Conservation (phyloP, 257 asterid species). For the Thymus mandschuricus region DNA sequence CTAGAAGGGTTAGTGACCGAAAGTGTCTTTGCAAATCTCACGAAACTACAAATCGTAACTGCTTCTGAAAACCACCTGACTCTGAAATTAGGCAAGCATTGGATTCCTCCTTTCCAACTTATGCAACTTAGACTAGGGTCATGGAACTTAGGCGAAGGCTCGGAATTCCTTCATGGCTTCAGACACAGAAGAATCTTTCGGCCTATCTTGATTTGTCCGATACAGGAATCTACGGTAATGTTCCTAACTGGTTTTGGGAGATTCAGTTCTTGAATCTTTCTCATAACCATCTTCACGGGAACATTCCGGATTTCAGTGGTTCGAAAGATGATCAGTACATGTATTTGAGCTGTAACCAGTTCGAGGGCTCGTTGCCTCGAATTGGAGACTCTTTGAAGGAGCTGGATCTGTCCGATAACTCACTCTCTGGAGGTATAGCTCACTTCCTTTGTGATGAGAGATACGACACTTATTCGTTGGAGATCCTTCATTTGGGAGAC, state of each 20-base stretch:
- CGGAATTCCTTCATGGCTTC: conserved; percentile 41
- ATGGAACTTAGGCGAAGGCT: conserved; percentile 33
- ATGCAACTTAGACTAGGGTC: not conserved
- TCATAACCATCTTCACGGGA: conserved; percentile 38
- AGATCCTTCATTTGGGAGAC: conserved; percentile 32
- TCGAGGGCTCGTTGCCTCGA: conserved; percentile 41
- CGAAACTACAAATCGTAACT: not conserved
- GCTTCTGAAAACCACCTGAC: conserved; percentile 10
- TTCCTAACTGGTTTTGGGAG: conserved; percentile 46
- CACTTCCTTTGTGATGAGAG: conserved; percentile 32
- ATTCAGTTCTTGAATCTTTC: conserved; percentile 19
- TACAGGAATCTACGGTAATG: conserved; percentile 27
- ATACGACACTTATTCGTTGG: not conserved
- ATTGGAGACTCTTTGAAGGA: not conserved
- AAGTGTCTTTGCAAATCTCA: not conserved
- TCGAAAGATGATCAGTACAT: not conserved
- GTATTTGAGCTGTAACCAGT: conserved; percentile 37
- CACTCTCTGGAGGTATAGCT: conserved; percentile 31
- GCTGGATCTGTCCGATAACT: conserved; percentile 45
- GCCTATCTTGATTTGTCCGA: conserved; percentile 18
- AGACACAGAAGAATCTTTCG: conserved; percentile 1
- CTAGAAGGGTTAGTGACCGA: conserved; percentile 12
- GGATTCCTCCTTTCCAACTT: conserved; percentile 33
- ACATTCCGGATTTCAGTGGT: conserved; percentile 17
- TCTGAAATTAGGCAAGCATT: not conserved